phyloP scores from a whole-genome alignment of 371 early-diverging fungal species.

The Mucor irregularis region DNA sequence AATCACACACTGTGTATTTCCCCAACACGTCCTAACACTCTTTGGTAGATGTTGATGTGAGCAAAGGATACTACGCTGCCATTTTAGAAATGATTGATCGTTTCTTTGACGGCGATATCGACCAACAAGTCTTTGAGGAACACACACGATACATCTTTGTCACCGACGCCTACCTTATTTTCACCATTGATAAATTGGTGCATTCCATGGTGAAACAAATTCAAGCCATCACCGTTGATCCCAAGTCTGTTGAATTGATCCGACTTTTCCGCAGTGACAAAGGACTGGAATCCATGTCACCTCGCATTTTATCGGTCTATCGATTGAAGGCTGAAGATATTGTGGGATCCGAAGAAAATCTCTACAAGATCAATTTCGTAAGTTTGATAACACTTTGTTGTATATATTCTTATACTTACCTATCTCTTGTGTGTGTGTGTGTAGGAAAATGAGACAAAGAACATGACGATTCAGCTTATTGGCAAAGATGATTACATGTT shows the following conservation, averaged over 20 bases:
- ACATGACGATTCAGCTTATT: slow-evolving; percentile 83
- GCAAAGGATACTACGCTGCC: slow-evolving; percentile 70
- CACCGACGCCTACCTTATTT: slow-evolving; percentile 82
- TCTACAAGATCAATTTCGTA: slow-evolving; percentile 86
- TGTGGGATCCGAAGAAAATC: slow-evolving; percentile 77
- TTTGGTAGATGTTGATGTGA: slow-evolving; percentile 47
- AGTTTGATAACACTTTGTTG: slow-evolving; percentile 23
- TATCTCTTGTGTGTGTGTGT: background rate
- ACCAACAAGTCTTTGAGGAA: slow-evolving; percentile 90
- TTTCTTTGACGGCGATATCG: slow-evolving; percentile 83
- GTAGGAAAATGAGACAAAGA: slow-evolving; percentile 58
- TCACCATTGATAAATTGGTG: slow-evolving; percentile 87
- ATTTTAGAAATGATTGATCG: slow-evolving; percentile 76
- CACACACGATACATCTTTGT: slow-evolving; percentile 81
- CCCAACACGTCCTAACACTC: background rate
- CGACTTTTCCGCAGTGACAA: slow-evolving; percentile 42
- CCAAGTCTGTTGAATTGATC: slow-evolving; percentile 46
- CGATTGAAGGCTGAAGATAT: slow-evolving; percentile 81
- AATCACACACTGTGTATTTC: background rate
- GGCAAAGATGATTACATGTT: slow-evolving; percentile 84
- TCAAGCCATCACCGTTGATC: slow-evolving; percentile 44
- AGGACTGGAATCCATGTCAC: slow-evolving; percentile 29
- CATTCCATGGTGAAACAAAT: slow-evolving; percentile 77
- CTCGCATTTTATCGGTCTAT: slow-evolving; percentile 59
- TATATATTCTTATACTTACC: background rate